Evolutionary conservation across 805 yeast species (phyloP), one percentile per base, ranked within the genome.

Genomic region (Nakazawaea holstii): DNA sequence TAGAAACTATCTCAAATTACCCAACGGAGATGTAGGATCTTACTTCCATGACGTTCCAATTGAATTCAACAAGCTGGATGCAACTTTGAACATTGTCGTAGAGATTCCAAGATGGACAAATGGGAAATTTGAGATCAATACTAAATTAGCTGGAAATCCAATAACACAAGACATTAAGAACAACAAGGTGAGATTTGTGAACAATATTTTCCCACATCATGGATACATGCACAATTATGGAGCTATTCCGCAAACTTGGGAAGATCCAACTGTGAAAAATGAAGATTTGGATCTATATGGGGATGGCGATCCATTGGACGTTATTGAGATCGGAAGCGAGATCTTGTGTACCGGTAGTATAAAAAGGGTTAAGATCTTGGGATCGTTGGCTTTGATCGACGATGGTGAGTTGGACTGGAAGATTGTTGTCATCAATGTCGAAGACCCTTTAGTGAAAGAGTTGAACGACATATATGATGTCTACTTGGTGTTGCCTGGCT

Each of bases 361-460:
- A 43, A 77, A 74, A 59, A 78, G 70, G 56, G 88, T 79, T 39
- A 84, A 86, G 65, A 75, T 86, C 6, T 70, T 87, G 49, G 94
- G 94, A 46, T 82, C 86, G 38, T 68, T 87, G 68, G 94, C 90
- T 5, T 69, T 87, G 57, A 80, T 87, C 50, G 95, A 87, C 59
- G 97, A 91, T 67, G 97, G 97, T 56, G 99, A 94, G 70, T 77
- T 96, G 49, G 99, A 92, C 70, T 92, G 98, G 98, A 88, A 88
- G 67, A 73, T 88, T 30, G 77, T 88, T 49, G 88, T 76, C 15
- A 84, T 88, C 48, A 83, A 84, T 58, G 68, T 72, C 29, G 68
- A 74, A 45, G 95, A 87, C 62, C 84, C 87, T 40, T 60, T 84
- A 59, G 82, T 88, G 24, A 49, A 70, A 6, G 69, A 77, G 53